phyloP scores from a whole-genome alignment of 768 basidiomycete species.

The Hydnomerulius pinastri region DNA sequence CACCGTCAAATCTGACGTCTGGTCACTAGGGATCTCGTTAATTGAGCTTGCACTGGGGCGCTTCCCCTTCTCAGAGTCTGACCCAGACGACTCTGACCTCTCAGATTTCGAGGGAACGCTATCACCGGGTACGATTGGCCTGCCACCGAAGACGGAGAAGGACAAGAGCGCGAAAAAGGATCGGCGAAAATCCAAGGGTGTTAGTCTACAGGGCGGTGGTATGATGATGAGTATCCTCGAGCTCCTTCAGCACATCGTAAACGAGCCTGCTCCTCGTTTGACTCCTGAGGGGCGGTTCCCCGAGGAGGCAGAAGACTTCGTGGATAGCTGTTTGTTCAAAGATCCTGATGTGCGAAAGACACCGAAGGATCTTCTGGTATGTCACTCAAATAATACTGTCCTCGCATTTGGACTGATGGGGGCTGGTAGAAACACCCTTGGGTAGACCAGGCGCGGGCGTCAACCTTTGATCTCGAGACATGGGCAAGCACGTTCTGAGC shows the following conservation, averaged over 20 bases:
- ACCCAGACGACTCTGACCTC: slow-evolving; percentile 72
- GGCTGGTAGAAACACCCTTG: slow-evolving; percentile 78
- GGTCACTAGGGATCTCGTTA: slow-evolving; percentile 96
- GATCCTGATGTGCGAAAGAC: slow-evolving; percentile 82
- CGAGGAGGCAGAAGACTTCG: slow-evolving; percentile 75
- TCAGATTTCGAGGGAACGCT: slow-evolving; percentile 82
- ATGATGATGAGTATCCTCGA: slow-evolving; percentile 99
- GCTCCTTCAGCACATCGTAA: slow-evolving; percentile 95
- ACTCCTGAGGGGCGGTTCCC: slow-evolving; percentile 76
- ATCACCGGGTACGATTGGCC: slow-evolving; percentile 61
- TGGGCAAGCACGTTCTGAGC: slow-evolving; percentile 78
- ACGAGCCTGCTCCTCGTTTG: slow-evolving; percentile 92
- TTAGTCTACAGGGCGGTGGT: slow-evolving; percentile 89
- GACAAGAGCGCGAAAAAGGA: slow-evolving; percentile 65
- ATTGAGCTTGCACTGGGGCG: slow-evolving; percentile 96
- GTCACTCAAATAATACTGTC: slow-evolving; percentile 10
- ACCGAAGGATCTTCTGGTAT: slow-evolving; percentile 83
- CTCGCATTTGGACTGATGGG: no score
- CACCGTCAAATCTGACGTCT: slow-evolving; percentile 98
- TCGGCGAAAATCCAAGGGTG: slow-evolving; percentile 87
- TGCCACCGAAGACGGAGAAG: slow-evolving; percentile 41
- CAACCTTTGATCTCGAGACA: slow-evolving; percentile 70
- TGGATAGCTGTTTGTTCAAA: slow-evolving; percentile 89
- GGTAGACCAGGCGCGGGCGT: slow-evolving; percentile 64
- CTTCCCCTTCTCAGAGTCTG: slow-evolving; percentile 92